Evolutionary conservation across 352 stramenopile species (phyloP), one percentile per base, ranked within the genome.

Genomic region (Aphanomyces euteiches): DNA sequence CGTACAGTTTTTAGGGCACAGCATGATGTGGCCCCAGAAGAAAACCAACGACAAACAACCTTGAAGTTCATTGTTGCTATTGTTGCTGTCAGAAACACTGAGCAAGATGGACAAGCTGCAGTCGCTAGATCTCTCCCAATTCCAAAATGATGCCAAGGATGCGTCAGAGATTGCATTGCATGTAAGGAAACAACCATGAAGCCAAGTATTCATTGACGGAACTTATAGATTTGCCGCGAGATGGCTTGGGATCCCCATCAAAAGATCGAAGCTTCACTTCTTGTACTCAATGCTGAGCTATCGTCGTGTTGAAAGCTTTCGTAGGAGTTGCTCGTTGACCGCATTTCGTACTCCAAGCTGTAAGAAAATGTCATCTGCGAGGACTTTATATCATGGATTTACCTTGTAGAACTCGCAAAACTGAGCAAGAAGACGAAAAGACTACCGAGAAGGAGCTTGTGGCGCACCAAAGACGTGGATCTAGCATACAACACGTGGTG

Each of bases 401-500:
- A 28, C 28, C 28, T 28, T 28, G 28, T 28, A 28, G 34, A 40
- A 82, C 80, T 66, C 70, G 69, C 41, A 73, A 76, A 40, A 70
- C 80, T 37, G 73, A 78, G 4, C 76, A 74, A 8, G 36, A 3
- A 36, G 64, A 76, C 1, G 74, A 72, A 4, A 69, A 78, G 40
- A 79, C 37, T 17, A 73, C 45, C 39, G 53, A 66, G 66, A 47
- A 56, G 21, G 64, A 5, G 70, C 75, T 12, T 82, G 91, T 50
- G 66, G 75, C 3, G 64, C 73, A 37, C 80, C 28, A 28, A 28
- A 28, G 28, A 28, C 28, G 82, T 57, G 75, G 74, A 13, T 19
- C 12, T 0, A 66, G 74, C 3, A 75, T 90, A 3, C 72, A 79
- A 19, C 60, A 56, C 7, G 79, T 90, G n/a, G 82, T 90, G 37